phyloP scores from a whole-genome alignment of 306 rosid genomes.

The Vicia faba region DNA sequence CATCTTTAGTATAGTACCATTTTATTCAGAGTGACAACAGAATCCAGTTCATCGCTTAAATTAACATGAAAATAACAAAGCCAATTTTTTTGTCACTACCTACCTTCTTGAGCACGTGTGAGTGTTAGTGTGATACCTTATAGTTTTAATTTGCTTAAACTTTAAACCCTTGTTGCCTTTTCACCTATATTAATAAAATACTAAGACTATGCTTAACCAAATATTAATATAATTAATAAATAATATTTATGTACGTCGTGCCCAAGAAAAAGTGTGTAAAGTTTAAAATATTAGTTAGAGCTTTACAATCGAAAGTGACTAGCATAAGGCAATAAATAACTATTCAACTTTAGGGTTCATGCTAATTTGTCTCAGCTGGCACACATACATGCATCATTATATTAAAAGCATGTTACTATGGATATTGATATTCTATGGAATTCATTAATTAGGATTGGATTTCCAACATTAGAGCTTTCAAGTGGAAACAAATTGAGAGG shows the following conservation, averaged over 20 bases:
- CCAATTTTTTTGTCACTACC: background rate
- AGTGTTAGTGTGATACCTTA: slow-evolving; percentile 43
- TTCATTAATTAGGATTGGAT: slow-evolving; percentile 11
- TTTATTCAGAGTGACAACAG: slow-evolving; percentile 62
- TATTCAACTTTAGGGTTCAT: background rate
- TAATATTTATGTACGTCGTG: slow-evolving; percentile 46
- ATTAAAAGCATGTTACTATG: slow-evolving; percentile 25
- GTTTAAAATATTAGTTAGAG: background rate
- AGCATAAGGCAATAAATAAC: background rate
- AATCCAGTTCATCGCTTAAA: slow-evolving; percentile 63
- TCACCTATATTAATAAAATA: slow-evolving; percentile 19
- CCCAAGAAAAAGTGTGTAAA: slow-evolving; percentile 44
- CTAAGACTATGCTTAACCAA: slow-evolving; percentile 19
- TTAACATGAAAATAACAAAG: slow-evolving; percentile 41
- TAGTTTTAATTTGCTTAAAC: slow-evolving; percentile 15
- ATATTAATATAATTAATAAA: background rate
- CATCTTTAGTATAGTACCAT: slow-evolving; percentile 1
- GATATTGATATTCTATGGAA: slow-evolving; percentile 7
- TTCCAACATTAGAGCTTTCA: slow-evolving; percentile 47
- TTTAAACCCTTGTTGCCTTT: slow-evolving; percentile 31
- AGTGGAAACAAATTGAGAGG: slow-evolving; percentile 39
- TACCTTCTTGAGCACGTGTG: slow-evolving; percentile 69
- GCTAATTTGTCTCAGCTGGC: slow-evolving; percentile 36
- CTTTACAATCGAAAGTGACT: background rate
- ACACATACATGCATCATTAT: slow-evolving; percentile 32